Conservation (phyloP, 1,139 yeast species). For the Suhomyces bokatorum region DNA sequence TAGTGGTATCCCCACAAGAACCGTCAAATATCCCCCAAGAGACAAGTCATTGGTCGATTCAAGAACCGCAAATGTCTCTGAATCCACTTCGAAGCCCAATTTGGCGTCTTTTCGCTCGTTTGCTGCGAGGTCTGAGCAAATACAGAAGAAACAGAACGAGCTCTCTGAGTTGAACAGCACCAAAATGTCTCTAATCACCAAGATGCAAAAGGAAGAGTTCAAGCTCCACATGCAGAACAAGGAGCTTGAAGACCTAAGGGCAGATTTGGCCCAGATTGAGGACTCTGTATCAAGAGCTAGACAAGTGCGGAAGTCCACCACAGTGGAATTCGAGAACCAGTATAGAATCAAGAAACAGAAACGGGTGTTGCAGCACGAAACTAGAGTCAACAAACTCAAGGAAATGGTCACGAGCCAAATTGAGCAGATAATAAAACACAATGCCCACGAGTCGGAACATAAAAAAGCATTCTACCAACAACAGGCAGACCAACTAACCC, state of each 20-base stretch:
- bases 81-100: background rate
- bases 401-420: slow-evolving; percentile 36
- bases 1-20: background rate
- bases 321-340: slow-evolving; percentile 31
- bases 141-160: slow-evolving; percentile 7
- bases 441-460: slow-evolving; percentile 27
- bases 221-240: slow-evolving; percentile 15
- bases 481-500: slow-evolving; percentile 18
- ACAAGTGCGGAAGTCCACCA: slow-evolving; percentile 19
- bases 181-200: slow-evolving; percentile 17
- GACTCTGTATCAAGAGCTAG: slow-evolving; percentile 16
- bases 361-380: slow-evolving; percentile 15
- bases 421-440: slow-evolving; percentile 34
- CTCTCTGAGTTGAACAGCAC: slow-evolving; percentile 14
- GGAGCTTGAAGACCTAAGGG: slow-evolving; percentile 14
- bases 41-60: background rate
- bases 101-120: background rate
- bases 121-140: background rate
- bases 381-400: slow-evolving; percentile 34
- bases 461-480: slow-evolving; percentile 22
- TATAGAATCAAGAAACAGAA: slow-evolving; percentile 15
- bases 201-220: slow-evolving; percentile 19
- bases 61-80: background rate
- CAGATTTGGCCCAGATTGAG: slow-evolving; percentile 15
- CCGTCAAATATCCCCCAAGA: background rate